phyloP scores from a whole-genome alignment of 257 asterid species.

The Anisodus tanguticus region DNA sequence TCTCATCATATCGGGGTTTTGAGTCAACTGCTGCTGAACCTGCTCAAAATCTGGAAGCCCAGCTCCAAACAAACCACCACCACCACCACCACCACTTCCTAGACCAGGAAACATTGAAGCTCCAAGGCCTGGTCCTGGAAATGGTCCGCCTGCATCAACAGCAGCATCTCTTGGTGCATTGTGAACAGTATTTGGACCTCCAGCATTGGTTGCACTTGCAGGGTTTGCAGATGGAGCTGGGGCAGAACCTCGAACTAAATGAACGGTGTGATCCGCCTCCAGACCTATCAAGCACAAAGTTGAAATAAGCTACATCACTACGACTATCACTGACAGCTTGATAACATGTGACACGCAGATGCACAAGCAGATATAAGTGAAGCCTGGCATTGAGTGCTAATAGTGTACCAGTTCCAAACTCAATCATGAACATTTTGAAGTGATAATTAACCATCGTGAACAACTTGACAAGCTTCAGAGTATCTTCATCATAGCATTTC shows the following conservation, averaged over 20 bases:
- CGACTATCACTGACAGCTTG: neutral
- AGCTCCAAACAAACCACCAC: conserved; percentile 52
- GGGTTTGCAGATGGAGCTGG: conserved; percentile 47
- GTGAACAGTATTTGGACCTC: conserved; percentile 38
- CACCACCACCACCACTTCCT: conserved; percentile 38
- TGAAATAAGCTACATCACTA: neutral
- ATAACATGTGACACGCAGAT: neutral
- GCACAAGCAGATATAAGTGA: neutral
- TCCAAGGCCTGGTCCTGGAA: conserved; percentile 49
- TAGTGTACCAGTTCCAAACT: conserved; percentile 18
- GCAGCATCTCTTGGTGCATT: conserved; percentile 43
- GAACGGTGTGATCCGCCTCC: conserved; percentile 64
- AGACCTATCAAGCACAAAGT: conserved; percentile 45
- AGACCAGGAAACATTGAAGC: conserved; percentile 54
- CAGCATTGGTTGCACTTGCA: conserved; percentile 42
- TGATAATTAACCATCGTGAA: neutral
- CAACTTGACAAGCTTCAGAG: neutral
- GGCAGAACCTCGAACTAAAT: conserved; percentile 59
- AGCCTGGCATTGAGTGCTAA: neutral
- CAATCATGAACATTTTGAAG: conserved; percentile 26
- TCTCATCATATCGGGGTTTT: conserved; percentile 61
- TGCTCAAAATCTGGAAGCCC: conserved; percentile 59
- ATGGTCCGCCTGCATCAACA: conserved; percentile 44
- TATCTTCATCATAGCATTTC: neutral
- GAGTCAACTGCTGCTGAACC: conserved; percentile 54